A percentile compares a stretch with the other conserved stretches of the same genome.
phyloP scores from a whole-genome alignment of 2,329 filamentous ascomycete species.

The Ophidiomyces ophidiicola region DNA sequence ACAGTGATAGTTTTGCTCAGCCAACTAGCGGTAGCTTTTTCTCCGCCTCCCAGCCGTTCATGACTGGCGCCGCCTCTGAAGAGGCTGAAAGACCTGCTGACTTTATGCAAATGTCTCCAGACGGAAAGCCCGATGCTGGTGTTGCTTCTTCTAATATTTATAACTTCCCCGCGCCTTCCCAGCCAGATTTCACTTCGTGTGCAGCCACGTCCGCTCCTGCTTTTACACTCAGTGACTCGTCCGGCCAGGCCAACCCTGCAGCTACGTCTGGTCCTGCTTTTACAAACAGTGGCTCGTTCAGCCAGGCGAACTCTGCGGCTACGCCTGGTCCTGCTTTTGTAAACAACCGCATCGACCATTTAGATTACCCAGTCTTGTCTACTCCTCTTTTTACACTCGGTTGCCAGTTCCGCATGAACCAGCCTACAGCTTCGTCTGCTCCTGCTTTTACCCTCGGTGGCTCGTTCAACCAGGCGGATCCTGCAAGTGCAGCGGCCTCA shows the following conservation, averaged over 20 bases:
- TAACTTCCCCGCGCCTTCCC: conserved; percentile 15
- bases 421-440: conserved; percentile 9
- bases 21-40: conserved; percentile 16
- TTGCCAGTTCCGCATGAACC: conserved; percentile 3
- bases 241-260: background rate
- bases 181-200: conserved; percentile 17
- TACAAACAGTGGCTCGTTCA: background rate
- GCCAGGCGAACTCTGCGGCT: background rate
- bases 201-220: conserved; percentile 8
- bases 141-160: conserved; percentile 19
- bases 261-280: no score
- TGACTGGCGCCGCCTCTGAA: background rate
- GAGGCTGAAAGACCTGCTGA: conserved; percentile 16
- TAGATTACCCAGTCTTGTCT: background rate
- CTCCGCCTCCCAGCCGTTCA: conserved; percentile 10
- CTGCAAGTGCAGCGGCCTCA: conserved; percentile 1
- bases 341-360: no score
- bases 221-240: background rate
- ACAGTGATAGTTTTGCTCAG: conserved; percentile 22
- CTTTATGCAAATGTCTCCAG: conserved; percentile 27
- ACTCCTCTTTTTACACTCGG: background rate
- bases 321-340: no score
- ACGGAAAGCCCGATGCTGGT: conserved; percentile 17
- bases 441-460: conserved; percentile 1
- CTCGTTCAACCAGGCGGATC: background rate